Evolutionary conservation across 2,329 filamentous ascomycete species (phyloP).

Genomic region (Phialophora tarda): DNA sequence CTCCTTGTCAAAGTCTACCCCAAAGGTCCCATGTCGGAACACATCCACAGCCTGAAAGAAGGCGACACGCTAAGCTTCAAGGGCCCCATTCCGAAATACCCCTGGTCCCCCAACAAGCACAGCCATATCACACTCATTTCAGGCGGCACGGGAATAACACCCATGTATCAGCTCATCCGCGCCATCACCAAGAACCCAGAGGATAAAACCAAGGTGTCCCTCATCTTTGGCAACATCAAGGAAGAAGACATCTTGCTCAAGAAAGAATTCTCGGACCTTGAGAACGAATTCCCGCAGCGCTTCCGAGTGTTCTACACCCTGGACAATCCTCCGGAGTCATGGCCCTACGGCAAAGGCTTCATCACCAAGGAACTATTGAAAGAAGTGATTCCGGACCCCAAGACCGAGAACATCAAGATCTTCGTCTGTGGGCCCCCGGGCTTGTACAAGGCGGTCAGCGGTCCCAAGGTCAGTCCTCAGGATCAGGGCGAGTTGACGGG

Average conservation of each 20-base stretch:
- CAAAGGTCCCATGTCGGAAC: constrained; percentile 85
- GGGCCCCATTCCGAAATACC: constrained; percentile 92
- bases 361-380: constrained; percentile 92
- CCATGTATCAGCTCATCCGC: constrained; percentile 93
- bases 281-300: constrained; percentile 93
- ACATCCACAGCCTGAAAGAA: constrained; percentile 81
- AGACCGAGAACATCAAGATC: constrained; percentile 89
- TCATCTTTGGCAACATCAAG: constrained; percentile 87
- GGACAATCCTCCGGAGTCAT: constrained; percentile 79
- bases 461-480: constrained; percentile 84
- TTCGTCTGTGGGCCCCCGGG: constrained; percentile 95
- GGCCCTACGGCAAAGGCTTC: constrained; percentile 77
- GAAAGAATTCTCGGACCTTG: constrained; percentile 80
- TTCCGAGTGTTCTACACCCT: constrained; percentile 96
- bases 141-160: constrained; percentile 96
- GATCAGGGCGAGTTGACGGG: constrained; percentile 92
- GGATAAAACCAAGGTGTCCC: constrained; percentile 96
- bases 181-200: constrained; percentile 94
- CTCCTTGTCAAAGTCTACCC: constrained; percentile 92
- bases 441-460: constrained; percentile 91
- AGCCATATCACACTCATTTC: constrained; percentile 73
- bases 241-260: constrained; percentile 93
- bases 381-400: constrained; percentile 91
- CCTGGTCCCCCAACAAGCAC: constrained; percentile 91
- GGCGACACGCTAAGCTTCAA: constrained; percentile 89